A percentile compares a stretch with the other conserved stretches of the same genome.
Evolutionary conservation across 2,329 filamentous ascomycete genomes (phyloP).

Genomic region (Aspergillus brasiliensis): DNA sequence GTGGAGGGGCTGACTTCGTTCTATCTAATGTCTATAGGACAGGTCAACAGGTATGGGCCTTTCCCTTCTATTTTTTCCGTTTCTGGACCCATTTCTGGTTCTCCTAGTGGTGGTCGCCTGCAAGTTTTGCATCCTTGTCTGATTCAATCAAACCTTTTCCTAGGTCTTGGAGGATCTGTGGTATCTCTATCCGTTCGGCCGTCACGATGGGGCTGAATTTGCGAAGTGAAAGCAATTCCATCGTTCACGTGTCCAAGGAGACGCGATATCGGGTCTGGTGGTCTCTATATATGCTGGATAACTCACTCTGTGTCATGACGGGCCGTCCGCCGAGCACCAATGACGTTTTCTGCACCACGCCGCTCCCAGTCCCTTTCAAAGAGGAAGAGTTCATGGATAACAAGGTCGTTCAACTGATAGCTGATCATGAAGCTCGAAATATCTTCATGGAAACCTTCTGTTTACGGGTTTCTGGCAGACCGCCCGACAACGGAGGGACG

Average conservation of each 20-base stretch:
- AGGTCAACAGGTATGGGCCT: constrained; percentile 45
- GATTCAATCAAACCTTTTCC: neutral
- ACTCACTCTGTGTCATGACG: constrained; percentile 44
- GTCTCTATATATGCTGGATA: constrained; percentile 46
- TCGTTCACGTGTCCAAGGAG: constrained; percentile 43
- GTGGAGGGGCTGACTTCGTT: constrained; percentile 45
- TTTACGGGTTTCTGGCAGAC: constrained; percentile 17
- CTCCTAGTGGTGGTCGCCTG: no score
- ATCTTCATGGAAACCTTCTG: constrained; percentile 29
- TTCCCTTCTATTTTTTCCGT: neutral
- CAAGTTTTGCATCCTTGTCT: neutral
- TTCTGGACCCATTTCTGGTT: neutral
- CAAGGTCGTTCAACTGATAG: constrained; percentile 37
- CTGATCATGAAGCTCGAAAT: constrained; percentile 35
- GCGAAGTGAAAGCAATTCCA: constrained; percentile 40
- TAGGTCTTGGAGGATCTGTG: constrained; percentile 47
- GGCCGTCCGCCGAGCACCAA: constrained; percentile 44
- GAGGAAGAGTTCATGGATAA: constrained; percentile 41
- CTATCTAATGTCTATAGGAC: constrained; percentile 43
- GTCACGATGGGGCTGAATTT: constrained; percentile 47
- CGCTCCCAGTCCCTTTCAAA: constrained; percentile 42
- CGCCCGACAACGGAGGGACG: constrained; percentile 9
- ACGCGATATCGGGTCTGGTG: constrained; percentile 49
- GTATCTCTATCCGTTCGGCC: constrained; percentile 45
- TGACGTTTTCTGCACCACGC: constrained; percentile 45